phyloP scores from a whole-genome alignment of 768 basidiomycete species.

The Podaxis carcinomalis region DNA sequence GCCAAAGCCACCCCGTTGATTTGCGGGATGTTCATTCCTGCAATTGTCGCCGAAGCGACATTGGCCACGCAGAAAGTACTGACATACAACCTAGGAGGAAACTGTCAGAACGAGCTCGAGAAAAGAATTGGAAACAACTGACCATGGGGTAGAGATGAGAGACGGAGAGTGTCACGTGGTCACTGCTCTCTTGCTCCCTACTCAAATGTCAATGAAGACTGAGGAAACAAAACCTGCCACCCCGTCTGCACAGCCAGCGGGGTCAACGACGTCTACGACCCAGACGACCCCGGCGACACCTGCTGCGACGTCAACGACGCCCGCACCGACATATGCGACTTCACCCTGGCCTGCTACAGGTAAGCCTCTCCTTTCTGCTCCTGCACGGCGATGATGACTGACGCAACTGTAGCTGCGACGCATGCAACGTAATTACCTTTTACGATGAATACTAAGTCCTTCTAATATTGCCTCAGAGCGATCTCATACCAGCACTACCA shows the following conservation, averaged over 20 bases:
- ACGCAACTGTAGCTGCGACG: background rate
- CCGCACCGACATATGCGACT: conserved; percentile 8
- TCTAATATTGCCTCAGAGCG: conserved; percentile 28
- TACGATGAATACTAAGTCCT: conserved; percentile 12
- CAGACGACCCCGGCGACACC: conserved; percentile 5
- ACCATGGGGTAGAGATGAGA: conserved; percentile 1
- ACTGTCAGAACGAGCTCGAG: background rate
- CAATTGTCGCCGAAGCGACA: conserved; percentile 67
- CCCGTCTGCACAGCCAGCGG: conserved; percentile 4
- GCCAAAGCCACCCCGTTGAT: conserved; percentile 37
- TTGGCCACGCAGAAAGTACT: conserved; percentile 56
- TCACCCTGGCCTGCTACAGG: conserved; percentile 5
- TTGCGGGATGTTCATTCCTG: conserved; percentile 58
- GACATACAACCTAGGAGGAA: conserved; percentile 46
- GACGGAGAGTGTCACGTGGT: conserved; percentile 6
- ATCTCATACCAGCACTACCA: conserved; percentile 48
- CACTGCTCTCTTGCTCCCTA: background rate
- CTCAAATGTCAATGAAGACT: background rate
- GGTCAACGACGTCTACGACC: background rate
- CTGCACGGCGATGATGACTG: background rate
- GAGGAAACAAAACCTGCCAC: conserved; percentile 11
- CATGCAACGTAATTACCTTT: conserved; percentile 8
- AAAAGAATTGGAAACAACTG: background rate
- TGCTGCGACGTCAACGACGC: conserved; percentile 1
- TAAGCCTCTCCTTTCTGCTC: background rate